Evolutionary conservation across 805 yeast species (phyloP).

Genomic region (Candida ascalaphidarum): DNA sequence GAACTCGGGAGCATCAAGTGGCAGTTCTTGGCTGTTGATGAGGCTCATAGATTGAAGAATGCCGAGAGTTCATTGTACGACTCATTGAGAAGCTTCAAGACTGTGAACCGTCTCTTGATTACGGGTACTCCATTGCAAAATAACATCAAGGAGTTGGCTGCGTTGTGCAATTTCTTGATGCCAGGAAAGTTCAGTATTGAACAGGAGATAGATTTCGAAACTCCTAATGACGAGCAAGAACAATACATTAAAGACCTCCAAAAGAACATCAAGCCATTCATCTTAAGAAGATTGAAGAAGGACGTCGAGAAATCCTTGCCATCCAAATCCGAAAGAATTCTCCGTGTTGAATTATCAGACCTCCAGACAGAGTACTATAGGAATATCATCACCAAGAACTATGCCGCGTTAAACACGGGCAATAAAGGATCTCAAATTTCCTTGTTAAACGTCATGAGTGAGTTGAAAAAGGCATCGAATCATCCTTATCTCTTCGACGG

Average conservation of each 20-base stretch:
- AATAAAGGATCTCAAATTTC: conserved; percentile 69
- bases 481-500: conserved; percentile 94
- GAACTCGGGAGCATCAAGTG: conserved; percentile 81
- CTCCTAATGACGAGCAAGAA: conserved; percentile 83
- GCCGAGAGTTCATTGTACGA: conserved; percentile 92
- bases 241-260: conserved; percentile 81
- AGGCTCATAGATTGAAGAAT: conserved; percentile 93
- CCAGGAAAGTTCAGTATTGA: conserved; percentile 89
- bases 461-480: conserved; percentile 91
- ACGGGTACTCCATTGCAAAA: conserved; percentile 99
- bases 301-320: conserved; percentile 97
- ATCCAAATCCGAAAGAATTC: conserved; percentile 88
- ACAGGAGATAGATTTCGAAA: conserved; percentile 91
- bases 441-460: conserved; percentile 86
- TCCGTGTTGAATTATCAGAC: conserved; percentile 92
- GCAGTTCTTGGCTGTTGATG: conserved; percentile 98
- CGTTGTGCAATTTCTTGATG: conserved; percentile 89
- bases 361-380: conserved; percentile 92
- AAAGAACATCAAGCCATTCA: conserved; percentile 79
- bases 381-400: conserved; percentile 87
- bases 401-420: conserved; percentile 85
- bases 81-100: conserved; percentile 73
- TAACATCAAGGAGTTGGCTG: conserved; percentile 90
- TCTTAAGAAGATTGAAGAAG: conserved; percentile 86
- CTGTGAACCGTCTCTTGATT: conserved; percentile 75